Evolutionary conservation across 1,139 yeast genomes (phyloP).

Genomic region (Komagataea norvegica): DNA sequence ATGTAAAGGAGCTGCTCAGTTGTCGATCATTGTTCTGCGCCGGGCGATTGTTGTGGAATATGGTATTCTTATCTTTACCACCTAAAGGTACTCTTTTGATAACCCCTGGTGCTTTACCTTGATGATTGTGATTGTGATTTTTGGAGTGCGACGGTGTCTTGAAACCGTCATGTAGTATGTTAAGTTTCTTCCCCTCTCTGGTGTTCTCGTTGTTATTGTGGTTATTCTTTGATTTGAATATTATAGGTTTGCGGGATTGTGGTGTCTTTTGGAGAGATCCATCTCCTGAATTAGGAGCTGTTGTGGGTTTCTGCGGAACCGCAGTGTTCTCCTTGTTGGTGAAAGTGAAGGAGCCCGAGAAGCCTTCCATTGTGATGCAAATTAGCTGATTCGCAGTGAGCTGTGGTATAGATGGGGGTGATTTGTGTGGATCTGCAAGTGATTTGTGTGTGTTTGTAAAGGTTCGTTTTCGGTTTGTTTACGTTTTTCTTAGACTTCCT

Average conservation of each 20-base stretch:
- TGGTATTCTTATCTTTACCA: conserved; percentile 42
- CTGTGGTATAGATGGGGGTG: too few relatives aligned
- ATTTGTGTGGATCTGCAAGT: too few relatives aligned
- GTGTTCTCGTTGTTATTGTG: conserved; percentile 5
- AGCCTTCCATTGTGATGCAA: conserved; percentile 15
- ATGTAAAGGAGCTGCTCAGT: conserved; percentile 3
- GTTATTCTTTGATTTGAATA: conserved; percentile 13
- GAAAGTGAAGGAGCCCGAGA: conserved; percentile 14
- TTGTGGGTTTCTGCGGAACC: conserved; percentile 5
- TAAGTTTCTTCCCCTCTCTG: background rate
- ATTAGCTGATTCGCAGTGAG: too few relatives aligned
- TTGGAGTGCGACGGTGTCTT: conserved; percentile 13
- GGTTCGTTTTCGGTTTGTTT: too few relatives aligned
- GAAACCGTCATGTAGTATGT: conserved; percentile 9
- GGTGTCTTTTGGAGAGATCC: conserved; percentile 10
- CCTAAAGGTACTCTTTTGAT: conserved; percentile 45
- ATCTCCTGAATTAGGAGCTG: conserved; percentile 17
- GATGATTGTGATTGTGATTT: conserved; percentile 2
- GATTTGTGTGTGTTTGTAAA: too few relatives aligned
- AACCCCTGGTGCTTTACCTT: background rate
- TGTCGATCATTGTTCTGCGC: conserved; percentile 1
- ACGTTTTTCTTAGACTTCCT: too few relatives aligned
- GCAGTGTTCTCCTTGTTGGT: conserved; percentile 24
- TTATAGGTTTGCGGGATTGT: conserved; percentile 9
- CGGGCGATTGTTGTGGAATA: conserved; percentile 3